Evolutionary conservation across 768 basidiomycete species (phyloP).

Genomic region (Pleurotus salmoneostramineus): DNA sequence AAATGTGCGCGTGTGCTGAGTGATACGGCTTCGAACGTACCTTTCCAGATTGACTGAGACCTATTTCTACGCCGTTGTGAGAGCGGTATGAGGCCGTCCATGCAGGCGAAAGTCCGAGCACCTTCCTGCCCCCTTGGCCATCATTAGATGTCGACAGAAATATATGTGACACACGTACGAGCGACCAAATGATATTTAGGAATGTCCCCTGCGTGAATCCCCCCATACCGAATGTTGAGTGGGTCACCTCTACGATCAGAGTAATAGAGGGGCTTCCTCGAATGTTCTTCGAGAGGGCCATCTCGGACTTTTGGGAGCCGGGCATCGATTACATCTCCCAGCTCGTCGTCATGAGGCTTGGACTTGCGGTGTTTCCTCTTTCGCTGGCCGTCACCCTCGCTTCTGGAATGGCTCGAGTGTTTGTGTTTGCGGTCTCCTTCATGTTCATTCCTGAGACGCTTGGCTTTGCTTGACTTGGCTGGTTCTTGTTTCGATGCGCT

Average conservation of each 20-base stretch:
- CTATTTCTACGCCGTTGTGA: constrained; percentile 58
- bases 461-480: background rate
- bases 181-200: constrained; percentile 61
- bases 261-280: constrained; percentile 41
- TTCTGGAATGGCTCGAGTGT: background rate
- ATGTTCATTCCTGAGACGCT: background rate
- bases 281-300: constrained; percentile 16
- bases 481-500: constrained; percentile 13
- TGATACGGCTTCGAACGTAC: constrained; percentile 21
- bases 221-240: constrained; percentile 66
- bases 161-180: constrained; percentile 37
- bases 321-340: constrained; percentile 15
- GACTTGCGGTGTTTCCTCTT: constrained; percentile 22
- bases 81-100: constrained; percentile 43
- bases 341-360: constrained; percentile 17
- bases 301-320: constrained; percentile 23
- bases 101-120: constrained; percentile 56
- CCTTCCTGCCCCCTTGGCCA: constrained; percentile 51
- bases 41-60: constrained; percentile 35
- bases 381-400: constrained; percentile 10
- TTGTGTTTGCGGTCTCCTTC: constrained; percentile 7
- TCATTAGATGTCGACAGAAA: constrained; percentile 42
- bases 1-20: constrained; percentile 4
- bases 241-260: constrained; percentile 66
- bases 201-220: constrained; percentile 55